Conservation (phyloP, 495 filamentous ascomycete species). For the Xylaria curta region DNA sequence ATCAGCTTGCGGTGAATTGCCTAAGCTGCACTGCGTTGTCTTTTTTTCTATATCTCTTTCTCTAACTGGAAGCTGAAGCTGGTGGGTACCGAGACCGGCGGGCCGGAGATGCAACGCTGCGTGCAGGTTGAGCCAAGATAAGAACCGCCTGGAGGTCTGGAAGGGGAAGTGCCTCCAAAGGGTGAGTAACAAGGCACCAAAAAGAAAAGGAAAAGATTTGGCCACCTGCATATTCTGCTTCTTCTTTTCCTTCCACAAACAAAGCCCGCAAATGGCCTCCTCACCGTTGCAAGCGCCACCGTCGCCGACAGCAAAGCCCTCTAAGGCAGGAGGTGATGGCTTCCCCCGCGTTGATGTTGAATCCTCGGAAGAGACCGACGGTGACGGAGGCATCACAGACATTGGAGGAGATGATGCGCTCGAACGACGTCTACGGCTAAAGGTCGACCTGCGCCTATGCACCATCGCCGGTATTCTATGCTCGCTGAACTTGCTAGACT, state of each 20-base stretch:
- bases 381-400: background rate
- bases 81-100: slow-evolving; percentile 5
- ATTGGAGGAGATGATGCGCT: slow-evolving; percentile 22
- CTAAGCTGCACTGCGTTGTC: background rate
- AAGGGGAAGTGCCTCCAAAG: background rate
- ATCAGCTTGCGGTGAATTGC: slow-evolving; percentile 6
- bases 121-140: slow-evolving; percentile 6
- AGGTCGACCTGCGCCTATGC: slow-evolving; percentile 76
- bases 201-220: background rate
- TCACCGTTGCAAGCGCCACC: slow-evolving; percentile 11
- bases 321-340: background rate
- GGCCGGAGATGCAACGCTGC: slow-evolving; percentile 10
- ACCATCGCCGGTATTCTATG: slow-evolving; percentile 77
- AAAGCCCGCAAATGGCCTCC: slow-evolving; percentile 22
- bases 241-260: background rate
- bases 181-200: background rate
- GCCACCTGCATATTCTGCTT: background rate
- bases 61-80: background rate
- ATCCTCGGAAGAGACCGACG: slow-evolving; percentile 9
- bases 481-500: slow-evolving; percentile 75
- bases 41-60: background rate
- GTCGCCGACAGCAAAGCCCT: background rate
- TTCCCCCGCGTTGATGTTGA: background rate
- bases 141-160: background rate
- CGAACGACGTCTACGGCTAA: slow-evolving; percentile 59